phyloP scores from a whole-genome alignment of 306 rosid genomes.

The Pachyrhizus erosus region DNA sequence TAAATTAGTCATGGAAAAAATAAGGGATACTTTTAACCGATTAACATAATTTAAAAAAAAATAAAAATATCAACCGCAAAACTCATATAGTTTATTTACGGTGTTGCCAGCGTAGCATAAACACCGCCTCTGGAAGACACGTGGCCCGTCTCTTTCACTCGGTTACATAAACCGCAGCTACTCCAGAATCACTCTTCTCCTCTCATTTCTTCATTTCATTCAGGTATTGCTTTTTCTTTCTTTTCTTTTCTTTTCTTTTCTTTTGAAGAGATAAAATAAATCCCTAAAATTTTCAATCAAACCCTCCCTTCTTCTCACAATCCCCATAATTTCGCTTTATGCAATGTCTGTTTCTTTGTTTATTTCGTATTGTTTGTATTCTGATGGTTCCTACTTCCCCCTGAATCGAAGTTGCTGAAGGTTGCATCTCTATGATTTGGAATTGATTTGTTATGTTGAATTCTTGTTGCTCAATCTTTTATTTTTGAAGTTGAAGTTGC shows the following conservation, averaged over 20 bases:
- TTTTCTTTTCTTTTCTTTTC: too few relatives aligned
- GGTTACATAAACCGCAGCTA: background rate
- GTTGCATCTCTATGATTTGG: background rate
- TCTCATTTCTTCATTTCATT: background rate
- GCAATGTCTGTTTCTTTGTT: background rate
- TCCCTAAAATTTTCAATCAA: background rate
- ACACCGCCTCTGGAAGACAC: constrained; percentile 6
- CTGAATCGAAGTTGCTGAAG: background rate
- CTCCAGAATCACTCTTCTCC: background rate
- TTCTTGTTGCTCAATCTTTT: background rate
- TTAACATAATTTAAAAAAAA: too few relatives aligned
- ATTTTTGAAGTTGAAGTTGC: background rate
- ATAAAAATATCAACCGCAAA: too few relatives aligned
- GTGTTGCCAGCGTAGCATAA: constrained; percentile 20
- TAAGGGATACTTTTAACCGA: too few relatives aligned
- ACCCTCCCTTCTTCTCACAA: background rate
- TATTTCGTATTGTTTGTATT: too few relatives aligned
- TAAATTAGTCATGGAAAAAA: too few relatives aligned
- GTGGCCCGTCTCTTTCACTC: constrained; percentile 1
- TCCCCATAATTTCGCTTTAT: background rate
- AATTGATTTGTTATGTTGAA: too few relatives aligned
- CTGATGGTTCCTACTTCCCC: background rate
- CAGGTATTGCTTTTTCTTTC: background rate
- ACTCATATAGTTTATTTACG: too few relatives aligned
- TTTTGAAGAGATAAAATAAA: background rate